Conservation (phyloP, 225 moss, liverwort and hornwort species). For the Physcomitrium patens region DNA sequence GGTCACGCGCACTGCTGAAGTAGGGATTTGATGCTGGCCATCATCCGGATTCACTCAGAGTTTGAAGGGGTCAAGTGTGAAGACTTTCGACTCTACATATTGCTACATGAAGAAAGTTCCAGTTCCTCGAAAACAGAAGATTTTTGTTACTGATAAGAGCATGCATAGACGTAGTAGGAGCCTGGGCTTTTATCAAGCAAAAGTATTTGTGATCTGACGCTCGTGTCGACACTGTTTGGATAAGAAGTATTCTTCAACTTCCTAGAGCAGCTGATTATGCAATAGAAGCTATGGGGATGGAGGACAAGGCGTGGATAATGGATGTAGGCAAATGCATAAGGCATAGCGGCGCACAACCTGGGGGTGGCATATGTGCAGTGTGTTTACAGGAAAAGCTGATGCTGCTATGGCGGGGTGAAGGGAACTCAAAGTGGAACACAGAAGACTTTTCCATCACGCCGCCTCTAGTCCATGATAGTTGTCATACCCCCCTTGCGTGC, state of each 20-base stretch:
- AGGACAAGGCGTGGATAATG: constrained; percentile 33
- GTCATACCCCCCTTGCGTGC: constrained; percentile 28
- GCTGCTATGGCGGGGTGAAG: constrained; percentile 63
- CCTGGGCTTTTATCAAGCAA: not conserved
- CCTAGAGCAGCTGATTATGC: constrained; percentile 10
- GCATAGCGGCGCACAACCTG: constrained; percentile 55
- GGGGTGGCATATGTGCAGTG: constrained; percentile 56
- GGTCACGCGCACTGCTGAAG: constrained; percentile 16
- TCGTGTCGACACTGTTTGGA: not conserved
- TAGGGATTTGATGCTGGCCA: not conserved
- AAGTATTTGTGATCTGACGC: not conserved
- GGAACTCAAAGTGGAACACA: constrained; percentile 42
- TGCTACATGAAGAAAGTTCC: constrained; percentile 32
- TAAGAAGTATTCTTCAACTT: not conserved
- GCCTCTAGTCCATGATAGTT: constrained; percentile 23
- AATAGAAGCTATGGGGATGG: constrained; percentile 29
- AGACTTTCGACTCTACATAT: not conserved
- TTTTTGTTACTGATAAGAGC: constrained; percentile 31
- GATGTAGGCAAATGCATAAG: constrained; percentile 33
- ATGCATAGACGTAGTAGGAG: constrained; percentile 21
- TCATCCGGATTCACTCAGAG: constrained; percentile 9
- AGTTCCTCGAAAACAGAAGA: constrained; percentile 21
- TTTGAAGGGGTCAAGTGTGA: constrained; percentile 1
- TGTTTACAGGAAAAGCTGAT: constrained; percentile 55
- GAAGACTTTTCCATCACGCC: constrained; percentile 55